Evolutionary conservation across 1,284 basidiomycete species (phyloP).

Genomic region (Coniophora puteana): DNA sequence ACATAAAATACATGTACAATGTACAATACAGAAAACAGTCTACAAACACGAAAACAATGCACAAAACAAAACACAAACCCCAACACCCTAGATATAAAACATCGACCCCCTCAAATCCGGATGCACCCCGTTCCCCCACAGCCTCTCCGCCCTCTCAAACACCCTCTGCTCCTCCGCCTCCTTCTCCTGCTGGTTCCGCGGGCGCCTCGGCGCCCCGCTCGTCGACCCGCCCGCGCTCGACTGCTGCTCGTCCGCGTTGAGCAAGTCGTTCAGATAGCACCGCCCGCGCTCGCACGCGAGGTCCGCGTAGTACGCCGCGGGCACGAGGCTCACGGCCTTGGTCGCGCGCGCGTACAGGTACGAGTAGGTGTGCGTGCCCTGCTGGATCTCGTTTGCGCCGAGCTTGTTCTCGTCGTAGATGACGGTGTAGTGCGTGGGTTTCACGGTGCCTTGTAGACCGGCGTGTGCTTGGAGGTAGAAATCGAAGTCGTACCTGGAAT

Average conservation of each 20-base stretch:
- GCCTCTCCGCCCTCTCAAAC: conserved; percentile 45
- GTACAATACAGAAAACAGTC: not conserved
- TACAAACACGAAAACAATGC: too few species aligned
- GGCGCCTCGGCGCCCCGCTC: conserved; percentile 17
- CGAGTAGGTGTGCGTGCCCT: conserved; percentile 58
- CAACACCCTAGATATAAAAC: conserved; percentile 64
- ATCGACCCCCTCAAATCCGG: conserved; percentile 52
- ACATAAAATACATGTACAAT: too few species aligned
- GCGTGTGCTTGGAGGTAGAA: conserved; percentile 78
- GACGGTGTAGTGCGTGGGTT: conserved; percentile 71
- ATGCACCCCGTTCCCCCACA: conserved; percentile 68
- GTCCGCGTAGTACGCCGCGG: conserved; percentile 75
- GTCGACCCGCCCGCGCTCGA: conserved; percentile 27
- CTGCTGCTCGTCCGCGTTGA: conserved; percentile 45
- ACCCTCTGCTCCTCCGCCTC: conserved; percentile 38
- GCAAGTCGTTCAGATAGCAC: conserved; percentile 64
- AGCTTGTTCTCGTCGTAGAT: conserved; percentile 70
- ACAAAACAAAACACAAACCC: not conserved
- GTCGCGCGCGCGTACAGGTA: conserved; percentile 76
- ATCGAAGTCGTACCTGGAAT: conserved; percentile 60
- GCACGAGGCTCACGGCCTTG: conserved; percentile 71
- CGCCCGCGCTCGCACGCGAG: conserved; percentile 72
- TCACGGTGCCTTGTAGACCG: conserved; percentile 33
- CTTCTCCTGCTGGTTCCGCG: conserved; percentile 12
- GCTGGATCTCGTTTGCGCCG: conserved; percentile 62